phyloP scores from a whole-genome alignment of 1,139 yeast species.

The Blastobotrys apis region DNA sequence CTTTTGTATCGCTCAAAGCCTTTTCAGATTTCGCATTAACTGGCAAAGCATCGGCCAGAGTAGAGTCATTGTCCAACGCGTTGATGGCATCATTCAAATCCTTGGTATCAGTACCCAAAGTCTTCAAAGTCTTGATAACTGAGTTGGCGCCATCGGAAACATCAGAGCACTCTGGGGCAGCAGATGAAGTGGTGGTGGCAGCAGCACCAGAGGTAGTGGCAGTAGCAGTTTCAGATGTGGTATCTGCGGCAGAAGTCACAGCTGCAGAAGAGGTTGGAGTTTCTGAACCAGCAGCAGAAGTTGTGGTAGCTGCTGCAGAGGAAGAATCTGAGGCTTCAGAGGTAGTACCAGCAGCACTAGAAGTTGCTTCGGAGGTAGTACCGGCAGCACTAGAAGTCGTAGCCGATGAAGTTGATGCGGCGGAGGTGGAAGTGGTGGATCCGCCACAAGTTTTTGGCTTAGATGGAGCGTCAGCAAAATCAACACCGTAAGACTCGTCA shows the following conservation, averaged over 20 bases:
- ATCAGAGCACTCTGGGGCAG: slow-evolving; percentile 9
- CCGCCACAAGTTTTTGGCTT: background rate
- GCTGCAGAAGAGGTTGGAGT: background rate
- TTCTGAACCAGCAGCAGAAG: slow-evolving; percentile 1
- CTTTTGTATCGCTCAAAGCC: slow-evolving; percentile 7
- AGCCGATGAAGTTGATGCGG: slow-evolving; percentile 12
- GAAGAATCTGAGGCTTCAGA: background rate
- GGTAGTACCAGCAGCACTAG: background rate
- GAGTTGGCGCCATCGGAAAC: slow-evolving; percentile 5
- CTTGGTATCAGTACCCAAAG: slow-evolving; percentile 1
- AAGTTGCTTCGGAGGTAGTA: background rate
- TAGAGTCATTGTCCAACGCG: background rate
- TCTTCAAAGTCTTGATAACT: background rate
- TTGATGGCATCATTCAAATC: slow-evolving; percentile 5
- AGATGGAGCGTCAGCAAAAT: background rate
- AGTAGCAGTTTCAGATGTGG: slow-evolving; percentile 2
- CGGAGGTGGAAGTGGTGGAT: slow-evolving; percentile 2
- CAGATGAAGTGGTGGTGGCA: slow-evolving; percentile 7
- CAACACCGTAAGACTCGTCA: slow-evolving; percentile 4
- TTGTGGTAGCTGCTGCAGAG: slow-evolving; percentile 1
- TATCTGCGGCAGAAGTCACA: background rate
- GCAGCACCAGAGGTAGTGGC: slow-evolving; percentile 6
- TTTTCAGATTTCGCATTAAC: slow-evolving; percentile 5
- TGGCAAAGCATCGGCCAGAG: slow-evolving; percentile 12
- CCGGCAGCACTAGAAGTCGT: slow-evolving; percentile 1